phyloP scores from a whole-genome alignment of 345 rosid species.

The rapeseed (Brassica napus) region DNA sequence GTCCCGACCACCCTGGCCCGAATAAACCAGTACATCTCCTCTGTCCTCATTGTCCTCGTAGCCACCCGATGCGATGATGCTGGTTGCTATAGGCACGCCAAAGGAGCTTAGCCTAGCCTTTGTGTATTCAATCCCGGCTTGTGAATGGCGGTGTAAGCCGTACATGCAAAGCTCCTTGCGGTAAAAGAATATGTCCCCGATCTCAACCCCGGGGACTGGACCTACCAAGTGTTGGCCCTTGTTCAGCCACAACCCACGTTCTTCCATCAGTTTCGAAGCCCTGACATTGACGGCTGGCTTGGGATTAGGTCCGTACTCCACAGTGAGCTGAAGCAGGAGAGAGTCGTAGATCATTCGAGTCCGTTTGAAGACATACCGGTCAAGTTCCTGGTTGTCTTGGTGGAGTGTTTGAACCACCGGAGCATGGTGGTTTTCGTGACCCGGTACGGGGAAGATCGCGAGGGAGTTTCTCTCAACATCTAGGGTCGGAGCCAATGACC shows the following conservation, averaged over 20 bases:
- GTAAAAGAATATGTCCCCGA: constrained; percentile 75
- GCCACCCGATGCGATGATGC: constrained; percentile 79
- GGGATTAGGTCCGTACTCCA: constrained; percentile 30
- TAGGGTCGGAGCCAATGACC: constrained; percentile 45
- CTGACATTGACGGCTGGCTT: constrained; percentile 45
- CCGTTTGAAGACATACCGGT: not conserved
- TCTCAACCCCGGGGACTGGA: constrained; percentile 62
- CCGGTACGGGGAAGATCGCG: constrained; percentile 49
- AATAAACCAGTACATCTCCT: constrained; percentile 62
- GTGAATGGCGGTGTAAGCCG: constrained; percentile 73
- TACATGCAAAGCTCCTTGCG: constrained; percentile 71
- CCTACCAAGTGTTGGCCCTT: constrained; percentile 73
- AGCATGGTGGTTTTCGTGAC: constrained; percentile 16
- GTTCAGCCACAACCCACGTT: constrained; percentile 59
- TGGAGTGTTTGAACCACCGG: not conserved
- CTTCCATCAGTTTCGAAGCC: constrained; percentile 58
- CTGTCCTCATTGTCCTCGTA: constrained; percentile 81
- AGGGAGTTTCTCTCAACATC: constrained; percentile 53
- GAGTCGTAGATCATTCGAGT: constrained; percentile 41
- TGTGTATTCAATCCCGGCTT: constrained; percentile 81
- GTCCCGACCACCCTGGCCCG: constrained; percentile 88
- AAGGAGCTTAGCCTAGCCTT: constrained; percentile 57
- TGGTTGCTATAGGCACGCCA: constrained; percentile 79
- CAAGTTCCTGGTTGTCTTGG: not conserved
- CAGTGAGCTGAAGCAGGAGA: constrained; percentile 50